Conservation (phyloP, 1,139 yeast species). For the Pichia sp. region DNA sequence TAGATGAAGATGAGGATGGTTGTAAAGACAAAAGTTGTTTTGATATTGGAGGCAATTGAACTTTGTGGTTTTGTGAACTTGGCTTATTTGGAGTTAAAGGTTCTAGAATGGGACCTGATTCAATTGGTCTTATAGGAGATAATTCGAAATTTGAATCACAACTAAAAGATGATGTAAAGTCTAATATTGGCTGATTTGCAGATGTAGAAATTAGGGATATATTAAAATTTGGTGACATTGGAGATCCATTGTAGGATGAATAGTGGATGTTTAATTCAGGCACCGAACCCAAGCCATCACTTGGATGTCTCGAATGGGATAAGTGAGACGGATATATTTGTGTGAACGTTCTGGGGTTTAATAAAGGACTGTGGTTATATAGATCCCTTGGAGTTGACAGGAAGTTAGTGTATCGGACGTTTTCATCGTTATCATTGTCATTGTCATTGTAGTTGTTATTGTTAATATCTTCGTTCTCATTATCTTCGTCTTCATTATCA, state of each 20-base stretch:
- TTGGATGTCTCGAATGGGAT: constrained; percentile 4
- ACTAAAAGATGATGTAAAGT: constrained; percentile 50
- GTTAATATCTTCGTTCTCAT: background rate
- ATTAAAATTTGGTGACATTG: constrained; percentile 4
- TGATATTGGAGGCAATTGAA: constrained; percentile 13
- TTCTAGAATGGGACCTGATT: constrained; percentile 46
- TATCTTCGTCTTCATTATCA: background rate
- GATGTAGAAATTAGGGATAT: constrained; percentile 15
- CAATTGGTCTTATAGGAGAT: constrained; percentile 47
- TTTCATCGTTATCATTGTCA: background rate
- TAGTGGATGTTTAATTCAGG: constrained; percentile 37
- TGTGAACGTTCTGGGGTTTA: background rate
- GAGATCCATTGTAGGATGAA: constrained; percentile 25
- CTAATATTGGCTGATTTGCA: constrained; percentile 7
- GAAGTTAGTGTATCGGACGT: background rate
- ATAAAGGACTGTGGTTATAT: background rate
- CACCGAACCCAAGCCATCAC: constrained; percentile 25
- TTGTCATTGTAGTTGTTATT: background rate
- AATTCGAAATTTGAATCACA: constrained; percentile 58
- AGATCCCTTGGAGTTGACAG: background rate
- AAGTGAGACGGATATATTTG: background rate
- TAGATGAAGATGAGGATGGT: constrained; percentile 11
- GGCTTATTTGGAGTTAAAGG: constrained; percentile 42
- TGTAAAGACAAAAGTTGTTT: constrained; percentile 17
- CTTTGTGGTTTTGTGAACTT: background rate